phyloP scores from a whole-genome alignment of 495 filamentous ascomycete species.

The Penicillium silybi region DNA sequence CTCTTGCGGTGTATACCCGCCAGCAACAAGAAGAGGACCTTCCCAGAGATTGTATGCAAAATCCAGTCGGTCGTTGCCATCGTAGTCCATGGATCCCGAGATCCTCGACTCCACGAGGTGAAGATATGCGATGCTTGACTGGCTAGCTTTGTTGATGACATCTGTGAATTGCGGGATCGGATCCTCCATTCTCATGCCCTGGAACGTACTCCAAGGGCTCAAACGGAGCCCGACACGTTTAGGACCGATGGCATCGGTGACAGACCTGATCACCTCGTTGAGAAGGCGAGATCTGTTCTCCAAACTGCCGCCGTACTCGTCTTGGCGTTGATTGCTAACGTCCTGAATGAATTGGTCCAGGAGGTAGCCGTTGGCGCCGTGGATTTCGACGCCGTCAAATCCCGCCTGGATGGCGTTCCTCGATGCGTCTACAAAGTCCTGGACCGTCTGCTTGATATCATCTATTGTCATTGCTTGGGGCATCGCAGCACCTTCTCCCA shows the following conservation, averaged over 20 bases:
- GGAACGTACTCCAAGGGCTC: slow-evolving; percentile 57
- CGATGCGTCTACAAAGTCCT: slow-evolving; percentile 56
- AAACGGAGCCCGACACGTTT: slow-evolving; percentile 56
- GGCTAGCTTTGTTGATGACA: slow-evolving; percentile 44
- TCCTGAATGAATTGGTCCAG: slow-evolving; percentile 71
- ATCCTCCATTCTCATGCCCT: slow-evolving; percentile 62
- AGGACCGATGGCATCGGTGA: slow-evolving; percentile 57
- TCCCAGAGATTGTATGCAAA: slow-evolving; percentile 34
- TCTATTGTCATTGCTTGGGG: slow-evolving; percentile 51
- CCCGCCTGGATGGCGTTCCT: slow-evolving; percentile 62
- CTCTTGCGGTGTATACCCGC: slow-evolving; percentile 45
- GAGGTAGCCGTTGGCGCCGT: slow-evolving; percentile 72
- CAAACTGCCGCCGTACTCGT: slow-evolving; percentile 64
- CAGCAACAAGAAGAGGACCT: slow-evolving; percentile 51
- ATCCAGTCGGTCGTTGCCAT: slow-evolving; percentile 40
- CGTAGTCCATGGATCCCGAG: slow-evolving; percentile 33
- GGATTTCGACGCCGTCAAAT: slow-evolving; percentile 76
- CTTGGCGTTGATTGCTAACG: slow-evolving; percentile 56
- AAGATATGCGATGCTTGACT: slow-evolving; percentile 54
- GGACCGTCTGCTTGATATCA: slow-evolving; percentile 55
- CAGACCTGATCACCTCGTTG: slow-evolving; percentile 55
- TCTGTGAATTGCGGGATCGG: slow-evolving; percentile 57
- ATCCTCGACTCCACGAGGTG: slow-evolving; percentile 56
- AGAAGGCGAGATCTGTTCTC: slow-evolving; percentile 61
- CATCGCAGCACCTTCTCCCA: slow-evolving; percentile 31